phyloP scores from a whole-genome alignment of 1,284 basidiomycete genomes.

The Mycena citricolor region DNA sequence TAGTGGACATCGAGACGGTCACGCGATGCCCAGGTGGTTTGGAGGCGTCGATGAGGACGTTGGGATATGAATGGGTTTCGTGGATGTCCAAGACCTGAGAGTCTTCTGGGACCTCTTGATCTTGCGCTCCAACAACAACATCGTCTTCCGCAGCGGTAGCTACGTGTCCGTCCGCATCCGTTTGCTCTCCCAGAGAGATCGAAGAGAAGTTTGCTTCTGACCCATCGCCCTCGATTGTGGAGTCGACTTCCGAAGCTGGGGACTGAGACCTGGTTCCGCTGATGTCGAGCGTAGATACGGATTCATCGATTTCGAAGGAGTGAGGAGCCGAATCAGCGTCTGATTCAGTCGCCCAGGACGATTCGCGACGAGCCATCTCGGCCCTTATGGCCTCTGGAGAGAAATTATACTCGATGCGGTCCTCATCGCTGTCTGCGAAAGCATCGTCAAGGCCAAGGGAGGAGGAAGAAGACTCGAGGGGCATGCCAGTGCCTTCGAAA shows the following conservation, averaged over 20 bases:
- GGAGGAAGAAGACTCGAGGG: slow-evolving; percentile 9
- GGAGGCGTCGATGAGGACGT: slow-evolving; percentile 48
- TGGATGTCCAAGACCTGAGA: slow-evolving; percentile 3
- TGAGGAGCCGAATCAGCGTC: slow-evolving; percentile 26
- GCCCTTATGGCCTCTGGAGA: slow-evolving; percentile 55
- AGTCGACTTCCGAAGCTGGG: slow-evolving; percentile 27
- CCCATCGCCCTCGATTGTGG: slow-evolving; percentile 32
- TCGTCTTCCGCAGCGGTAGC: no score
- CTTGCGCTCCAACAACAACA: no score
- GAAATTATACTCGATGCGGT: slow-evolving; percentile 50
- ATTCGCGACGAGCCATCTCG: slow-evolving; percentile 51
- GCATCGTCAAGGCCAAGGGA: slow-evolving; percentile 64
- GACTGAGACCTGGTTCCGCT: slow-evolving; percentile 33
- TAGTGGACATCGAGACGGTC: slow-evolving; percentile 24
- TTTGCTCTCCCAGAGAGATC: slow-evolving; percentile 42
- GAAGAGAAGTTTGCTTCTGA: slow-evolving; percentile 40
- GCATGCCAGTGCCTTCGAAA: slow-evolving; percentile 3
- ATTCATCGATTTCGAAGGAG: slow-evolving; percentile 49
- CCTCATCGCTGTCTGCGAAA: slow-evolving; percentile 59
- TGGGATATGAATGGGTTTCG: slow-evolving; percentile 42
- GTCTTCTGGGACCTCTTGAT: slow-evolving; percentile 17
- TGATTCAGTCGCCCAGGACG: slow-evolving; percentile 34
- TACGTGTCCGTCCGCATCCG: no score
- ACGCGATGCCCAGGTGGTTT: slow-evolving; percentile 30
- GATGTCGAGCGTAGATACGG: slow-evolving; percentile 59